Evolutionary conservation across 345 rosid genomes (phyloP), one percentile per base, ranked within the genome.

Genomic region (Eutrema heterophyllum): DNA sequence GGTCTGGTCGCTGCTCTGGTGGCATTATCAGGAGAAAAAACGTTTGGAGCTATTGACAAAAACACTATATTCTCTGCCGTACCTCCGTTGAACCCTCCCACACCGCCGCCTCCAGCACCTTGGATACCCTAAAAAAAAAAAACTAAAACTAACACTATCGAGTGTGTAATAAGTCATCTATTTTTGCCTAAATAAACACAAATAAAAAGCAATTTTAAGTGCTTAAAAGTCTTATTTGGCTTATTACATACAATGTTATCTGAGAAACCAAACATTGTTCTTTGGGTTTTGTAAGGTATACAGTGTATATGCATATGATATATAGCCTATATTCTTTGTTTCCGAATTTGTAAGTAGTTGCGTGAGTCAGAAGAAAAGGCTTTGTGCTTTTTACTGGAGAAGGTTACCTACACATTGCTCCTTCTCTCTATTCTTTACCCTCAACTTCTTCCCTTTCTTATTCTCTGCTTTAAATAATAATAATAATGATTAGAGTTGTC

Each of bases 101-200:
- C 96, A 2, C 98, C 97, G 12, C 96, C 97, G 0, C 98, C 98
- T 48, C 97, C 97, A 7, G 93, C 99, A 16, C 90, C 99, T 39
- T 95, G 97, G 99, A 88, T 79, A 78, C 97, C 99, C 59, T 89
- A 73, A 16, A 11, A 18, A 84, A 82, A 10, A 7, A 13, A 45
- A 59, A 21, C 24, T 21, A 21, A 9, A 58, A 55, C 40, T 13
- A 27, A 26, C 49, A 57, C 4, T 18, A 0, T 21, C 2, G 51
- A 49, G 21, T 67, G n/a, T 67, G 73, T 74, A 74, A 73, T 66
- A 56, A 64, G 24, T 55, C 41, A 26, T 64, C 3, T 43, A 13
- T 50, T 33, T 38, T 73, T 73, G 41, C 24, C 65, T 36, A 4
- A 73, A 44, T 35, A 26, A 18, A 64, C 26, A 30, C 40, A 64